Evolutionary conservation across 2,329 filamentous ascomycete species (phyloP), one percentile per base, ranked within the genome.

Genomic region (Septoria petroselini): DNA sequence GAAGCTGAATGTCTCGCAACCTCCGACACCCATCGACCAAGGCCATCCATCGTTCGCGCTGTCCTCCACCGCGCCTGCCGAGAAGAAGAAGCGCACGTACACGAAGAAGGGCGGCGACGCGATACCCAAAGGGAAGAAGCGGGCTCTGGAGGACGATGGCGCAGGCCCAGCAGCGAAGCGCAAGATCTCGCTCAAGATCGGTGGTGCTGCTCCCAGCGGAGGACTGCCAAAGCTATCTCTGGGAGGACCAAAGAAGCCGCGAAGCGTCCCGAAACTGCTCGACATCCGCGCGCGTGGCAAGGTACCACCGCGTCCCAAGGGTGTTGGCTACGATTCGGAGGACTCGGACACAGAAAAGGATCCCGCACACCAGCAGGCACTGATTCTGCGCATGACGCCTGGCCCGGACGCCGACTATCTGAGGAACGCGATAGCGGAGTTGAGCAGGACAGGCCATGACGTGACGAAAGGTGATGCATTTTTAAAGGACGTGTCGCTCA

Each of bases 321-420:
- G 93, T 43, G 89, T 95, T 48, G 93, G 91, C 6, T 98, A 97
- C 70, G 93, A 98, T 67, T 96, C 91, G 2, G 93, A 97, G 69
- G 89, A 91, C 9, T 93, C 90, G 48, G 93, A 97, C 65, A 82
- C 85, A 11, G 93, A 98, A 68, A 71, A 75, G 7, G 93, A 98
- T 63, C 93, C 93, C 0, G 79, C 86, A 1, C 88, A 95, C 53
- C 91, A 97, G 69, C 86, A 91, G 63, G 85, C 94, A 57, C 88
- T 97, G 58, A 78, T 98, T 7, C 70, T 98, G 54, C 87, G 93
- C 52, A 95, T 96, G 86, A 69, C 83, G 47, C 88, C 90, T 0
- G 91, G 90, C 0, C 82, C 86, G 23, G 87, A 96, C 69, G 88
- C 86, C 65, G 88, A 96, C 18, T 90, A 91, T 62, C 73, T 98